These are phyloP conservation scores for Misopates orontium DNA, from an alignment of 257 asterid species.

Conservation along the genomic window DNA sequence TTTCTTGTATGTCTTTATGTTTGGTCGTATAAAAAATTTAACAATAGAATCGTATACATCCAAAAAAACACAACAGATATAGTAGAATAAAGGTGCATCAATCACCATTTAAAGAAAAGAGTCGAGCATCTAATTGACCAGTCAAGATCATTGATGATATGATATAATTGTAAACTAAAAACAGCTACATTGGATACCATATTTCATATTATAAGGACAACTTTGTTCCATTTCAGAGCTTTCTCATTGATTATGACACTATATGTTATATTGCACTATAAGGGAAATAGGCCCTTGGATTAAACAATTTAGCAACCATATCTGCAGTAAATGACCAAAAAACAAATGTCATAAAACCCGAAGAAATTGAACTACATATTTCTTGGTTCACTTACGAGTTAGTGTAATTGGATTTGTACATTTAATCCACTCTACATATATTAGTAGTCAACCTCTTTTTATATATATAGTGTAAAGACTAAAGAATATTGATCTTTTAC, in stretches of 20 bases:
- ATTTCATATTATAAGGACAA: not conserved
- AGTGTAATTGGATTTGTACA: too few relatives aligned
- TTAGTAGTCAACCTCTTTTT: too few relatives aligned
- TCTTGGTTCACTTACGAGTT: too few relatives aligned
- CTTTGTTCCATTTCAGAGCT: not conserved
- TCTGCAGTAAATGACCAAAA: too few relatives aligned
- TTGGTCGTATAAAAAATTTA: too few relatives aligned
- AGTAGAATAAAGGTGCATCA: not conserved
- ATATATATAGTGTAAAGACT: not conserved
- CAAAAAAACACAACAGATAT: not conserved
- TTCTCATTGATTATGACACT: not conserved
- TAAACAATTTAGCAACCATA: not conserved
- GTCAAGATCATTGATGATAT: not conserved
- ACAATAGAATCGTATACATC: too few relatives aligned
- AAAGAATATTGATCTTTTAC: too few relatives aligned
- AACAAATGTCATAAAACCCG: too few relatives aligned
- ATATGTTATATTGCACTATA: too few relatives aligned
- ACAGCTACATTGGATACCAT: conserved; percentile 1
- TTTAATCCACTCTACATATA: too few relatives aligned
- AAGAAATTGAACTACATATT: too few relatives aligned
- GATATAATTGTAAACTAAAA: not conserved
- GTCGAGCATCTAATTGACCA: not conserved
- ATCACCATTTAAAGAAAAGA: not conserved
- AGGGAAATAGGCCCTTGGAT: not conserved
- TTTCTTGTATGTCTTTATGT: too few relatives aligned